Conservation (phyloP, 495 filamentous ascomycete genomes). For the Annulohypoxylon bovei region DNA sequence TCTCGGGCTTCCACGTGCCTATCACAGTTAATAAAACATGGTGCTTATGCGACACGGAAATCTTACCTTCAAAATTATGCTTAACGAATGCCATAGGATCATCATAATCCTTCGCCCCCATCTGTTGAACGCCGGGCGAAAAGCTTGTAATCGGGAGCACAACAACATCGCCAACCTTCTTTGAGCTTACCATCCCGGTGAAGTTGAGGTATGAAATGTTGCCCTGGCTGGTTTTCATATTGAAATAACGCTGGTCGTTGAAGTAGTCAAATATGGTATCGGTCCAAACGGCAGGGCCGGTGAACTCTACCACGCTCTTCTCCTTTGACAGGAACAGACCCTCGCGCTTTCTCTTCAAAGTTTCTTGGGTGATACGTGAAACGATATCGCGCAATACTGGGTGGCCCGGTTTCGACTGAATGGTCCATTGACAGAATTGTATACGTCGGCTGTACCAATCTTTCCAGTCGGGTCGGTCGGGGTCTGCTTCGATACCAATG, state of each 20-base stretch:
- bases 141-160: slow-evolving; percentile 97
- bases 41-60: background rate
- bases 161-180: slow-evolving; percentile 93
- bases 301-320: slow-evolving; percentile 93
- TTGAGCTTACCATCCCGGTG: slow-evolving; percentile 80
- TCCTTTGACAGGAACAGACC: slow-evolving; percentile 75
- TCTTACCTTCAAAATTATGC: slow-evolving; percentile 91
- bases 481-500: slow-evolving; percentile 95
- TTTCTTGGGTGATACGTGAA: slow-evolving; percentile 82
- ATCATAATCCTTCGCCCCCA: slow-evolving; percentile 89
- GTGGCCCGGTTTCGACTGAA: slow-evolving; percentile 94
- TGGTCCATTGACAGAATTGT: slow-evolving; percentile 99
- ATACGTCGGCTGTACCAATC: slow-evolving; percentile 96
- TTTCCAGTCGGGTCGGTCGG: slow-evolving; percentile 89
- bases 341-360: slow-evolving; percentile 76
- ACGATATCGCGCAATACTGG: slow-evolving; percentile 91
- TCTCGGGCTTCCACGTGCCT: slow-evolving; percentile 86
- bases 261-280: slow-evolving; percentile 92
- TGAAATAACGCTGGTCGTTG: slow-evolving; percentile 90
- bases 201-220: slow-evolving; percentile 90
- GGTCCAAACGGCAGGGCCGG: slow-evolving; percentile 94
- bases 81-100: slow-evolving; percentile 98
- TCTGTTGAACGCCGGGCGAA: slow-evolving; percentile 91
- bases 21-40: slow-evolving; percentile 33
- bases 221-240: slow-evolving; percentile 73